Evolutionary conservation across 495 filamentous ascomycete genomes (phyloP), one percentile per base, ranked within the genome.

Genomic region (Neurospora hispaniola): DNA sequence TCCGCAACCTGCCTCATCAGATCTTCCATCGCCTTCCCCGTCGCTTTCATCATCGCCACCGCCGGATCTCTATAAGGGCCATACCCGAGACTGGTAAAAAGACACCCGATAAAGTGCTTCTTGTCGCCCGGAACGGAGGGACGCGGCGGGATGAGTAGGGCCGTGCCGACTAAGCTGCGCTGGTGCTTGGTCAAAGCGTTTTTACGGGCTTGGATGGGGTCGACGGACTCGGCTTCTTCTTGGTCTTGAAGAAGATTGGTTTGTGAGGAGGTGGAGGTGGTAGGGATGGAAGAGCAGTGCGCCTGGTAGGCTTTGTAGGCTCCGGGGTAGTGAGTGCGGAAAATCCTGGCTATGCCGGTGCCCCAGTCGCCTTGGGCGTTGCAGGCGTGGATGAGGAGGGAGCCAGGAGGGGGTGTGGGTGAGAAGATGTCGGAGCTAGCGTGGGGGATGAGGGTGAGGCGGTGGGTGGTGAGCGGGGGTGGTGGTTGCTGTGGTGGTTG

Each of bases 351-450:
- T 69, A 80, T 77, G 40, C 78, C 78, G 70, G 70, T 75, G 43
- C 73, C 69, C 78, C 76, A 80, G 31, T 70, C 71, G 43, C 78
- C 79, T 12, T 72, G 9, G 43, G 44, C 20, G 72, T 79, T 80
- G 74, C 79, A 80, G 35, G 79, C 74, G 75, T 78, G 75, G 73
- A 80, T 80, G 48, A 81, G 72, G 43, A 79, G 71, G 7, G 76
- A 70, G 44, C 72, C 66, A 20, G 74, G 72, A 7, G 79, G 78
- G n/a, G 75, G 75, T 31, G 70, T 44, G 73, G 54, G 14, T 1
- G 54, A 66, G 5, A 80, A 80, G 62, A 79, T 46, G 71, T 81
- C 71, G 70, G 74, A 75, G 1, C 27, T 14, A 8, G 72, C 46
- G 40, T 76, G 68, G 39, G 66, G 62, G 41, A 78, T 48, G 69